Conservation (phyloP, 2,329 filamentous ascomycete species). For the Claviceps fusiformis region DNA sequence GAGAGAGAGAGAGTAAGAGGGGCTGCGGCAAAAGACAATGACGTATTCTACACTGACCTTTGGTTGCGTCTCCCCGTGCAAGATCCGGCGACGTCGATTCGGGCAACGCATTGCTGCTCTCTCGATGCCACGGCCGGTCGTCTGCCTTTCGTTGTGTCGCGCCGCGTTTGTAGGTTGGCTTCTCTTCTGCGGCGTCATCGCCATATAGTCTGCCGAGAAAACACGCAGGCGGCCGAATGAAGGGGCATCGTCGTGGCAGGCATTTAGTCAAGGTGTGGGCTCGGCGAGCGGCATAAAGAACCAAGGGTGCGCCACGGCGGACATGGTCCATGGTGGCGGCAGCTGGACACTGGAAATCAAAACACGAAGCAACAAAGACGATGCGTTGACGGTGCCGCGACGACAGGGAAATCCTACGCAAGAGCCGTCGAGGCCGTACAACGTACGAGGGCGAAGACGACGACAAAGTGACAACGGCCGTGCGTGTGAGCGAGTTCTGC, state of each 20-base stretch:
- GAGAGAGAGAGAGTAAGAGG: no score
- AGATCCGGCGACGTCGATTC: slow-evolving; percentile 17
- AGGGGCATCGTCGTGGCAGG: not conserved
- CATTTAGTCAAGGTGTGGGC: not conserved
- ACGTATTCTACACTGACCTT: slow-evolving; percentile 13
- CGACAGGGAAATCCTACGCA: no score
- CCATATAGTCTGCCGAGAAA: not conserved
- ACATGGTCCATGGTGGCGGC: slow-evolving; percentile 1
- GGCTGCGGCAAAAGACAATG: not conserved
- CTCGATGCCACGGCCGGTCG: slow-evolving; percentile 51
- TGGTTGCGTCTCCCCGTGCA: slow-evolving; percentile 13
- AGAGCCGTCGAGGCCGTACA: not conserved
- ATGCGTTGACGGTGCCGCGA: not conserved
- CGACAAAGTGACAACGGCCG: no score
- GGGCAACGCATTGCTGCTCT: slow-evolving; percentile 35
- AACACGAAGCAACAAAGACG: not conserved
- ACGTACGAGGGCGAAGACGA: not conserved
- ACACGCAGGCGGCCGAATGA: not conserved
- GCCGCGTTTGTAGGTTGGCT: not conserved
- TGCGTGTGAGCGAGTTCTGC: not conserved
- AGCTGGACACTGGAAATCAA: not conserved
- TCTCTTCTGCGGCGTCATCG: not conserved
- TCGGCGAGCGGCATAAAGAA: not conserved
- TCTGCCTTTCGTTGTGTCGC: slow-evolving; percentile 40
- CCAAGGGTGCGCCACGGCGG: not conserved